These are phyloP conservation scores for Stentor roeselii DNA, from an alignment of 73 alveolate species.

Conservation along the genomic window DNA sequence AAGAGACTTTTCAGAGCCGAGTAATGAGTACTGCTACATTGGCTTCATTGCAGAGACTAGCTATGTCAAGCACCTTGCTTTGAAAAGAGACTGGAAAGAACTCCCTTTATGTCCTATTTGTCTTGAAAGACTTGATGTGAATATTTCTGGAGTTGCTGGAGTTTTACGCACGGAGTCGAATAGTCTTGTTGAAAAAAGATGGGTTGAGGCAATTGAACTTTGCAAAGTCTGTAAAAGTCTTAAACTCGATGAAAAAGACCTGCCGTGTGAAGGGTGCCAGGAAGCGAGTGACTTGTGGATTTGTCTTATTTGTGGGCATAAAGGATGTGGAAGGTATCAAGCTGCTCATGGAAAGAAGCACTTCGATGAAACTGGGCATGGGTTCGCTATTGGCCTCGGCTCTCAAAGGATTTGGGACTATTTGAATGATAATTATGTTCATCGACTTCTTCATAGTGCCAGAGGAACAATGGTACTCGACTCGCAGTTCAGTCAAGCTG, in stretches of 20 bases:
- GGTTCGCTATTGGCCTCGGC: conserved; percentile 74
- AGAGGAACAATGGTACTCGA: conserved; percentile 23
- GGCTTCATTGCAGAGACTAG: conserved; percentile 33
- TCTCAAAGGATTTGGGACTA: conserved; percentile 90
- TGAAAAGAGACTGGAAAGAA: conserved; percentile 43
- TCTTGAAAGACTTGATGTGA: conserved; percentile 70
- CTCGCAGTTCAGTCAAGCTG: background rate
- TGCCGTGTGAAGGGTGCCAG: conserved; percentile 67
- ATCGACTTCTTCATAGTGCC: conserved; percentile 72
- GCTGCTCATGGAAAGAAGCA: conserved; percentile 84
- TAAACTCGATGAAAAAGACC: conserved; percentile 37
- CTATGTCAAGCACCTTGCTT: background rate
- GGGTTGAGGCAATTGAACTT: conserved; percentile 31
- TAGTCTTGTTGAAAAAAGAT: background rate
- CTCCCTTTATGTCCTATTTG: conserved; percentile 89
- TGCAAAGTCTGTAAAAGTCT: conserved; percentile 57
- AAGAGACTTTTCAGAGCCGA: conserved; percentile 42
- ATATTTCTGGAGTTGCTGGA: conserved; percentile 73
- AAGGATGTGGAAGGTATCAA: conserved; percentile 89
- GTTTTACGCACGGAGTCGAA: conserved; percentile 29
- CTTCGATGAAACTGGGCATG: conserved; percentile 68
- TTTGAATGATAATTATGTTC: conserved; percentile 83
- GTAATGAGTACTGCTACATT: conserved; percentile 37
- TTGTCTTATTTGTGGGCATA: conserved; percentile 83
- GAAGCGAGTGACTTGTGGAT: conserved; percentile 72